Evolutionary conservation across 1,284 basidiomycete species (phyloP).

Genomic region (Fomitopsis betulina): DNA sequence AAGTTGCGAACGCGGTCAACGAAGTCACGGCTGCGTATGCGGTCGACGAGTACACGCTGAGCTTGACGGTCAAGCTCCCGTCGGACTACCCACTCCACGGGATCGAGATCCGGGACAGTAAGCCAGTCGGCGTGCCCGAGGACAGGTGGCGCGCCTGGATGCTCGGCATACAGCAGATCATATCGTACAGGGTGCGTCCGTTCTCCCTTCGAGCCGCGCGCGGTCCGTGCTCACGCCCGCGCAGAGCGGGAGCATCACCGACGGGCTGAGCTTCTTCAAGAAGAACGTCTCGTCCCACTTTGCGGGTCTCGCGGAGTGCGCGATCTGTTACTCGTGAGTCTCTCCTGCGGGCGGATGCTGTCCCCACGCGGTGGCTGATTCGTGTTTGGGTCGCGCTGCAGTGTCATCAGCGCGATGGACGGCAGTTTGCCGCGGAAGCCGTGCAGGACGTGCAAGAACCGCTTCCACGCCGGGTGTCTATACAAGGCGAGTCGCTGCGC

Average conservation of each 20-base stretch:
- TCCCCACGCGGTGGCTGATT: background rate
- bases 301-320: slow-evolving; percentile 90
- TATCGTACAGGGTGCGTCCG: slow-evolving; percentile 76
- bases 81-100: slow-evolving; percentile 87
- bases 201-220: background rate
- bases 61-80: slow-evolving; percentile 87
- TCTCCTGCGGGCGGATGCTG: background rate
- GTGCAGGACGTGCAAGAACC: slow-evolving; percentile 93
- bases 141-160: slow-evolving; percentile 94
- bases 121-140: slow-evolving; percentile 86
- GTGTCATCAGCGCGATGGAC: slow-evolving; percentile 92
- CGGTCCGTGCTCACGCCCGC: background rate
- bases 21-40: slow-evolving; percentile 81
- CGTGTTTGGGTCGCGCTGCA: slow-evolving; percentile 31
- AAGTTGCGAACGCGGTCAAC: slow-evolving; percentile 63
- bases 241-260: slow-evolving; percentile 88
- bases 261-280: slow-evolving; percentile 92
- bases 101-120: slow-evolving; percentile 85
- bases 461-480: slow-evolving; percentile 90
- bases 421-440: slow-evolving; percentile 87
- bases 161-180: slow-evolving; percentile 88
- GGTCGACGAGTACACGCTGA: slow-evolving; percentile 93
- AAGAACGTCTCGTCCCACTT: slow-evolving; percentile 91
- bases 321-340: slow-evolving; percentile 88
- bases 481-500: slow-evolving; percentile 63